Conservation (phyloP, 768 basidiomycete species). For the Boletus pseudo-olivaceus region DNA sequence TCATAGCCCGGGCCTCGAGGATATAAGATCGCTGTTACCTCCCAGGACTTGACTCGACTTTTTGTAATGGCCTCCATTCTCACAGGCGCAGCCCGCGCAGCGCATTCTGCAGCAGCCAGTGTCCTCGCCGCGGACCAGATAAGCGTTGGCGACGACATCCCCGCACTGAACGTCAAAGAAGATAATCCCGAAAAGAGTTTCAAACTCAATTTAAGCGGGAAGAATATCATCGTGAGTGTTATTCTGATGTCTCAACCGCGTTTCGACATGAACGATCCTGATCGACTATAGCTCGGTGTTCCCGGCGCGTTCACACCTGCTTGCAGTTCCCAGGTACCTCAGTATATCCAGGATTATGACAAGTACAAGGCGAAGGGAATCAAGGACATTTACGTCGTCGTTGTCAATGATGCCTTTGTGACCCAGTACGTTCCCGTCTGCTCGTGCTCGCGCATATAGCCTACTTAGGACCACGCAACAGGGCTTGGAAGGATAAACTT, state of each 20-base stretch:
- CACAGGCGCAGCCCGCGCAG: conserved; percentile 44
- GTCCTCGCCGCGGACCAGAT: conserved; percentile 48
- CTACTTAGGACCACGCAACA: conserved; percentile 21
- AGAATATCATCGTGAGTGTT: conserved; percentile 57
- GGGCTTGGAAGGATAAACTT: conserved; percentile 66
- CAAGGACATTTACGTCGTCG: conserved; percentile 64
- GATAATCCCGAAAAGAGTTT: conserved; percentile 42
- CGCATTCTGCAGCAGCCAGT: conserved; percentile 52
- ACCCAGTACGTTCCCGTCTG: conserved; percentile 36
- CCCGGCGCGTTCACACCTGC: conserved; percentile 76
- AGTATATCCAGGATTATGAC: conserved; percentile 62
- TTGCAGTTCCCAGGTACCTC: conserved; percentile 61
- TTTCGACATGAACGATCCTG: background rate
- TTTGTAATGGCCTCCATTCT: conserved; percentile 47
- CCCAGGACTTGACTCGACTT: background rate
- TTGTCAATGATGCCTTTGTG: conserved; percentile 80
- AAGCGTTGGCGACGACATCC: conserved; percentile 38
- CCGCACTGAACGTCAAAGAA: conserved; percentile 56
- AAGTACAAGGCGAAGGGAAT: conserved; percentile 77
- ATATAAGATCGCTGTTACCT: background rate
- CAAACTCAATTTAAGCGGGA: conserved; percentile 50
- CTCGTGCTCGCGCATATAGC: conserved; percentile 2
- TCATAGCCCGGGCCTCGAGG: background rate
- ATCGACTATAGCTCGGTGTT: conserved; percentile 53
- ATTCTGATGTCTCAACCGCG: background rate